phyloP scores from a whole-genome alignment of 2,329 filamentous ascomycete genomes.

The Apiospora arundinis region DNA sequence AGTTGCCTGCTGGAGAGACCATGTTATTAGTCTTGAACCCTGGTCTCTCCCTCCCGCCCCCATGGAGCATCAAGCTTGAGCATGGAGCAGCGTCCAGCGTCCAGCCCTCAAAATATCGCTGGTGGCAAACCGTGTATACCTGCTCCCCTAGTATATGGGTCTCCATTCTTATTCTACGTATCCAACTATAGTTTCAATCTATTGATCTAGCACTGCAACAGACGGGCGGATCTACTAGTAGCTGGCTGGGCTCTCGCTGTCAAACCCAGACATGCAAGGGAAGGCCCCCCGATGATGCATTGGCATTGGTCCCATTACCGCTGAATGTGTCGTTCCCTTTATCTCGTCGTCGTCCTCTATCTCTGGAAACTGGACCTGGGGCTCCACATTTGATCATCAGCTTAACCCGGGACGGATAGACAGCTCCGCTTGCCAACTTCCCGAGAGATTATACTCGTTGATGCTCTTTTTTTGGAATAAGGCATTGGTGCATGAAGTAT shows the following conservation, averaged over 20 bases:
- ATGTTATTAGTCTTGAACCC: background rate
- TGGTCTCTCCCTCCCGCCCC: background rate
- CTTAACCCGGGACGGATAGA: constrained; percentile 11
- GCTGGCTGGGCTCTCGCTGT: background rate
- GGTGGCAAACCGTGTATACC: constrained; percentile 15
- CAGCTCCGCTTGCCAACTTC: background rate
- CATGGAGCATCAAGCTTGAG: background rate
- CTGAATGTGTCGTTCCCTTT: background rate
- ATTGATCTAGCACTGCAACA: background rate
- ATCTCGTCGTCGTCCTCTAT: background rate
- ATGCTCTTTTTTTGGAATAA: background rate
- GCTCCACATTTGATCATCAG: constrained; percentile 11
- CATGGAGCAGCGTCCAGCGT: background rate
- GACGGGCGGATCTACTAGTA: background rate
- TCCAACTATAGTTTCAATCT: background rate
- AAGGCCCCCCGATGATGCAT: background rate
- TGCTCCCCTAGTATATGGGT: background rate
- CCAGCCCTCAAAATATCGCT: background rate
- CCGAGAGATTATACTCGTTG: background rate
- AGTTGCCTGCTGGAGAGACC: background rate
- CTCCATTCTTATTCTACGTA: background rate
- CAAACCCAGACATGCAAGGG: background rate
- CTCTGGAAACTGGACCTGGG: background rate
- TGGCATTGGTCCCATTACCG: background rate
- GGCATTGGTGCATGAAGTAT: constrained; percentile 1